phyloP scores from a whole-genome alignment of 2,329 filamentous ascomycete genomes.

The Malbranchea zuffiana region DNA sequence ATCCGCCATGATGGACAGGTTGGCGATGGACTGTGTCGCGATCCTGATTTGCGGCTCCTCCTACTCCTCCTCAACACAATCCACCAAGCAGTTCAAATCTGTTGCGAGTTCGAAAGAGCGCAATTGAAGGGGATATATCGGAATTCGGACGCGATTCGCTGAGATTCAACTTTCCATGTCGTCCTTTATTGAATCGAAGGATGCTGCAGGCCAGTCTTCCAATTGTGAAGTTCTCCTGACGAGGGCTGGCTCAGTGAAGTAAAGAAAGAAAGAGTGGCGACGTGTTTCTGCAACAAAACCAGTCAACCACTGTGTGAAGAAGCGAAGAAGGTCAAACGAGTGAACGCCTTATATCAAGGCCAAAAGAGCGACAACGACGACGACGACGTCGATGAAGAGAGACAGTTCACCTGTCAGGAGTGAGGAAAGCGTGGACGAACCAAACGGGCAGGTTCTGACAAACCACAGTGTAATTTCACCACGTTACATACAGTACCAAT shows the following conservation, averaged over 20 bases:
- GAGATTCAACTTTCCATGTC: too few species aligned
- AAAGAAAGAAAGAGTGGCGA: background rate
- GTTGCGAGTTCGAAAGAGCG: background rate
- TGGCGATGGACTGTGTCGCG: background rate
- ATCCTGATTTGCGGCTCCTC: background rate
- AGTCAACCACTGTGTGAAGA: background rate
- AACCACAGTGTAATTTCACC: too few species aligned
- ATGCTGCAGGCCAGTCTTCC: background rate
- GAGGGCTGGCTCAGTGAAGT: too few species aligned
- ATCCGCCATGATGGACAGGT: slow-evolving; percentile 23
- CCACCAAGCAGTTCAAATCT: background rate
- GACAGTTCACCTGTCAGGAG: too few species aligned
- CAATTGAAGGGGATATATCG: background rate
- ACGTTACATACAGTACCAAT: too few species aligned
- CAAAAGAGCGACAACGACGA: slow-evolving; percentile 3
- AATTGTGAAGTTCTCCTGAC: background rate
- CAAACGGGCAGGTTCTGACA: too few species aligned
- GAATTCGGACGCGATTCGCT: too few species aligned
- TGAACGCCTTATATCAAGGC: background rate
- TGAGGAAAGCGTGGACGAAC: too few species aligned
- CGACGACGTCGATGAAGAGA: slow-evolving; percentile 13
- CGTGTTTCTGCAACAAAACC: background rate
- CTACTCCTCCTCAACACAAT: background rate
- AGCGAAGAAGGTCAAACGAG: background rate
- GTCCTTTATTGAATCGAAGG: slow-evolving; percentile 4